Conservation (phyloP, 148 eudicot species). For the Vaccinium myrtillus region DNA sequence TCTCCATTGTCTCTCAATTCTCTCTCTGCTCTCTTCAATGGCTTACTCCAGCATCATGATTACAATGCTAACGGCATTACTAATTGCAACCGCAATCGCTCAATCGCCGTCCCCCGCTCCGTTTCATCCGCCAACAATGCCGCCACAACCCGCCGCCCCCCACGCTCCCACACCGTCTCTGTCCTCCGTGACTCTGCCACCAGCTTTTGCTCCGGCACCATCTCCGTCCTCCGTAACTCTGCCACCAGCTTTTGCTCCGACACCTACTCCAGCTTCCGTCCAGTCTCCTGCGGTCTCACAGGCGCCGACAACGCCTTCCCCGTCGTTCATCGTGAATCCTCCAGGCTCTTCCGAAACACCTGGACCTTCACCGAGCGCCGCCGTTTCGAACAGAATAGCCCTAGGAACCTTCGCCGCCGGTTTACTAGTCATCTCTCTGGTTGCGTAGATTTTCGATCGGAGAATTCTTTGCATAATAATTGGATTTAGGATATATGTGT, state of each 20-base stretch:
- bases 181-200: background rate
- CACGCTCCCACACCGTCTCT: background rate
- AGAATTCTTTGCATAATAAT: background rate
- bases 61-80: background rate
- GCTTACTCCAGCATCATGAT: background rate
- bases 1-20: too few species aligned
- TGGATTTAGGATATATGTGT: background rate
- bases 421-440: background rate
- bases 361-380: background rate
- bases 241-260: background rate
- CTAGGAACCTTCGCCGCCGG: background rate
- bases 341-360: background rate
- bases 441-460: background rate
- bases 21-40: slow-evolving; percentile 5
- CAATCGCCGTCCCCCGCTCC: background rate
- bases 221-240: background rate
- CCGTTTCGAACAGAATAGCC: background rate
- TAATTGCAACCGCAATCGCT: slow-evolving; percentile 8
- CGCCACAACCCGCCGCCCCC: background rate
- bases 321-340: background rate
- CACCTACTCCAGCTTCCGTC: background rate
- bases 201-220: background rate
- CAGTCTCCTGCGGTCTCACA: background rate
- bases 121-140: background rate
- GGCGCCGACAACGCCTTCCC: background rate